Conservation (phyloP, 2,329 filamentous ascomycete genomes). For the Talaromyces albobiverticillius region DNA sequence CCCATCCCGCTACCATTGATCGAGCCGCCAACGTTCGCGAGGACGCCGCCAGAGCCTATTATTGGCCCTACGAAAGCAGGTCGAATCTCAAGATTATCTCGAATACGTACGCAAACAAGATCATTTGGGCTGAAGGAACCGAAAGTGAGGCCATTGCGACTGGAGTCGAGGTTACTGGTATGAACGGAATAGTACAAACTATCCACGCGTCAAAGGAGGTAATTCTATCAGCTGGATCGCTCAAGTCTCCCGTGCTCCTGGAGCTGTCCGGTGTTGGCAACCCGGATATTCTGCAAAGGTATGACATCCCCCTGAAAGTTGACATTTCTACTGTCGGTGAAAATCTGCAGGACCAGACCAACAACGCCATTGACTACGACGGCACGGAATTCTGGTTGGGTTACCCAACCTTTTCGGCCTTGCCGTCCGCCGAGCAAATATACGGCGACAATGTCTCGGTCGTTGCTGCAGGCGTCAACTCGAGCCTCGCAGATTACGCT, state of each 20-base stretch:
- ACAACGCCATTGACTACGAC: conserved; percentile 18
- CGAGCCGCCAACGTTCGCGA: conserved; percentile 36
- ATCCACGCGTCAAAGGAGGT: conserved; percentile 49
- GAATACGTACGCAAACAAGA: conserved; percentile 40
- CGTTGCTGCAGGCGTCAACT: conserved; percentile 17
- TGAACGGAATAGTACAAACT: conserved; percentile 21
- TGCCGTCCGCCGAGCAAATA: conserved; percentile 17
- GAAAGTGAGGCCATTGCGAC: conserved; percentile 19
- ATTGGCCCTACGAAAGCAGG: conserved; percentile 40
- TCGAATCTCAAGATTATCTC: conserved; percentile 44
- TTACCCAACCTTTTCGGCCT: not conserved
- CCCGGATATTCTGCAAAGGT: conserved; percentile 26
- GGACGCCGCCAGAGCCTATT: conserved; percentile 50
- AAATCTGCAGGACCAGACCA: conserved; percentile 48
- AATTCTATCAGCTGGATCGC: conserved; percentile 58
- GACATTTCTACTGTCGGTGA: conserved; percentile 43
- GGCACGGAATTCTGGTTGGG: not conserved
- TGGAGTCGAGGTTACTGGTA: conserved; percentile 29
- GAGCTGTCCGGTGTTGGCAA: conserved; percentile 61
- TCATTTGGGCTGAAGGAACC: conserved; percentile 32
- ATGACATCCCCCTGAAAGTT: conserved; percentile 25
- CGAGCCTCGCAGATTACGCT: conserved; percentile 22
- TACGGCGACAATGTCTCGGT: conserved; percentile 21
- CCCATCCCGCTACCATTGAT: conserved; percentile 44
- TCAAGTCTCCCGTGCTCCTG: conserved; percentile 55